phyloP scores from a whole-genome alignment of 768 basidiomycete species.

The Collybiopsis luxurians region DNA sequence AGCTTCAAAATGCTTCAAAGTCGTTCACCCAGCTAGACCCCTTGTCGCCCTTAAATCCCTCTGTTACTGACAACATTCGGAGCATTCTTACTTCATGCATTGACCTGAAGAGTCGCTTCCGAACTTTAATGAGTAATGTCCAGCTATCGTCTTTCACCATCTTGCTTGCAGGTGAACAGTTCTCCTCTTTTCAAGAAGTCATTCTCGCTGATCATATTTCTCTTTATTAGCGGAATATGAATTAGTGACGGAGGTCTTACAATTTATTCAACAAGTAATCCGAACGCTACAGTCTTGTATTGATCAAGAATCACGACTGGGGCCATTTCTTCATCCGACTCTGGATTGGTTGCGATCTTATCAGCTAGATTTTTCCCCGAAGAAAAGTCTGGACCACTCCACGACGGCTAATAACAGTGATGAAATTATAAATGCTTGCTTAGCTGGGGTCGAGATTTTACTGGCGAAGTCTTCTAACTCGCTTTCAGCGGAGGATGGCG shows the following conservation, averaged over 20 bases:
- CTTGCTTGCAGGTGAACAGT: neutral
- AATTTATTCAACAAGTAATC: neutral
- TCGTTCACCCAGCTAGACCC: slow-evolving; percentile 14
- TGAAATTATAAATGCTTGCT: slow-evolving; percentile 55
- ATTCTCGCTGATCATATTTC: neutral
- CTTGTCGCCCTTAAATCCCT: neutral
- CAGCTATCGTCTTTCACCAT: slow-evolving; percentile 1
- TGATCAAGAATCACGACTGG: neutral
- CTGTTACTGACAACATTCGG: neutral
- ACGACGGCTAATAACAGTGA: slow-evolving; percentile 21
- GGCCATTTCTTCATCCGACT: neutral
- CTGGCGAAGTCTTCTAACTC: slow-evolving; percentile 34
- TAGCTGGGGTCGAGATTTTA: slow-evolving; percentile 65
- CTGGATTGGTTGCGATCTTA: slow-evolving; percentile 3
- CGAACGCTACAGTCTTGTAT: neutral
- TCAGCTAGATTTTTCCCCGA: neutral
- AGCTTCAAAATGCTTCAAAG: slow-evolving; percentile 22
- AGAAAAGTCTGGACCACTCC: neutral
- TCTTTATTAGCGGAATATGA: neutral
- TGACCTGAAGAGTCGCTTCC: neutral
- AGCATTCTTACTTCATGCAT: neutral
- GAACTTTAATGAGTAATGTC: neutral
- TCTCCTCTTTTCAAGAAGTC: neutral
- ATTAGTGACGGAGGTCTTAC: neutral
- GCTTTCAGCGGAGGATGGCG: slow-evolving; percentile 21